These are phyloP conservation scores for Fusarium sp. DNA, from an alignment of 2,329 filamentous ascomycete species.

Conservation along the genomic window DNA sequence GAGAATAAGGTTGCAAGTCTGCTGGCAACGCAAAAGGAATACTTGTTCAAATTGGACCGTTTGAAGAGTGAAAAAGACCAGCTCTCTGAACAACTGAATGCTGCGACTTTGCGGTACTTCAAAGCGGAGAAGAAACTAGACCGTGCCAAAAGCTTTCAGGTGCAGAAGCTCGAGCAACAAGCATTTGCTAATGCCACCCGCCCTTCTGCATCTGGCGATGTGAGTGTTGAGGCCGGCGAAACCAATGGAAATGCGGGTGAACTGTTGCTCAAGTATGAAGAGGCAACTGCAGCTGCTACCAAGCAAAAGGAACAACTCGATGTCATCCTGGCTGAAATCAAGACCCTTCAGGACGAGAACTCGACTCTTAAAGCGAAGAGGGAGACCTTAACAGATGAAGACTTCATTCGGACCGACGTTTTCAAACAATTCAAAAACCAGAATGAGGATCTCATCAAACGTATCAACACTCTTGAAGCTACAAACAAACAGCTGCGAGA, in stretches of 20 bases:
- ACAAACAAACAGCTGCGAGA: conserved; percentile 85
- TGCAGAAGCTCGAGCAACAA: conserved; percentile 91
- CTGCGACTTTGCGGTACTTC: conserved; percentile 89
- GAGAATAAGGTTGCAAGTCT: conserved; percentile 79
- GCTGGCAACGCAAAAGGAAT: conserved; percentile 83
- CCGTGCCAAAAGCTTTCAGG: conserved; percentile 85
- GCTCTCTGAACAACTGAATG: conserved; percentile 86
- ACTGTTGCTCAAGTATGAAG: conserved; percentile 78
- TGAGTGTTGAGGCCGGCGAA: conserved; percentile 64
- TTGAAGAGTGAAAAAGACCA: conserved; percentile 82
- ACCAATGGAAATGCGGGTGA: conserved; percentile 69
- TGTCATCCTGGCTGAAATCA: conserved; percentile 79
- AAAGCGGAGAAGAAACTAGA: conserved; percentile 96
- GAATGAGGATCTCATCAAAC: conserved; percentile 91
- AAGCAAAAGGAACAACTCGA: conserved; percentile 93
- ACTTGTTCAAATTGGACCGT: conserved; percentile 78
- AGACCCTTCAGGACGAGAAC: conserved; percentile 78
- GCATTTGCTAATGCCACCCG: conserved; percentile 75
- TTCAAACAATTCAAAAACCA: conserved; percentile 93
- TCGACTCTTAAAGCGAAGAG: conserved; percentile 75
- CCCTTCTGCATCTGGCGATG: conserved; percentile 50
- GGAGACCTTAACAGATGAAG: conserved; percentile 84
- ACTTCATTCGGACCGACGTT: conserved; percentile 90
- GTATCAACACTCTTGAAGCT: conserved; percentile 90
- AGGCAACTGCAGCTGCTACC: conserved; percentile 76